Evolutionary conservation across 768 basidiomycete species (phyloP).

Genomic region (Hericium erinaceus): DNA sequence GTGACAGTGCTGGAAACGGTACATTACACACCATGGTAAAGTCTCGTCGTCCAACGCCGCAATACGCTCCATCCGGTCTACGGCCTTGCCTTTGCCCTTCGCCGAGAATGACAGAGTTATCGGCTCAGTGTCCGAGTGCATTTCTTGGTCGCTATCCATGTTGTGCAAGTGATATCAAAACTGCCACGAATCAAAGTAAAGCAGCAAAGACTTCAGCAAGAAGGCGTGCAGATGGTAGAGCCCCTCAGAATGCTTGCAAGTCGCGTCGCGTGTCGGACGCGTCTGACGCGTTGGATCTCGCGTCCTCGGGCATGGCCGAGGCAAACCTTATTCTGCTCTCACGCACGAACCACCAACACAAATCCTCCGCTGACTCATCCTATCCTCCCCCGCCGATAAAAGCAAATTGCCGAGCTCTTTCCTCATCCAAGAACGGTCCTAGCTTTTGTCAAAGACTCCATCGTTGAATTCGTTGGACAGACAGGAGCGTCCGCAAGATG

Average conservation of each 20-base stretch:
- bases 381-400: conserved; percentile 14
- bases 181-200: background rate
- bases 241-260: background rate
- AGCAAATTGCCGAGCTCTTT: conserved; percentile 11
- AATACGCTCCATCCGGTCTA: conserved; percentile 27
- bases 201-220: background rate
- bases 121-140: conserved; percentile 39
- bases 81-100: conserved; percentile 69
- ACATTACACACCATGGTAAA: conserved; percentile 67
- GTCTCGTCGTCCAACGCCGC: conserved; percentile 43
- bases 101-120: conserved; percentile 17
- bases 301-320: background rate
- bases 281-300: background rate
- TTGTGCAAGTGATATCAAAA: background rate
- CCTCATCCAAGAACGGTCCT: conserved; percentile 29
- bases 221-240: background rate
- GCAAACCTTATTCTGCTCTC: conserved; percentile 19
- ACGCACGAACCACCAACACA: conserved; percentile 39
- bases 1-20: background rate
- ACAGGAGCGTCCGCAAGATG: conserved; percentile 75
- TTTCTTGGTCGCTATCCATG: conserved; percentile 56
- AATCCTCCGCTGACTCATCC: conserved; percentile 16
- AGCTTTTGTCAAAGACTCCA: conserved; percentile 91
- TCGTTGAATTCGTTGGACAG: conserved; percentile 84
- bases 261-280: conserved; percentile 3